Evolutionary conservation across 306 rosid genomes (phyloP).

Genomic region (Castanopsis chinensis): DNA sequence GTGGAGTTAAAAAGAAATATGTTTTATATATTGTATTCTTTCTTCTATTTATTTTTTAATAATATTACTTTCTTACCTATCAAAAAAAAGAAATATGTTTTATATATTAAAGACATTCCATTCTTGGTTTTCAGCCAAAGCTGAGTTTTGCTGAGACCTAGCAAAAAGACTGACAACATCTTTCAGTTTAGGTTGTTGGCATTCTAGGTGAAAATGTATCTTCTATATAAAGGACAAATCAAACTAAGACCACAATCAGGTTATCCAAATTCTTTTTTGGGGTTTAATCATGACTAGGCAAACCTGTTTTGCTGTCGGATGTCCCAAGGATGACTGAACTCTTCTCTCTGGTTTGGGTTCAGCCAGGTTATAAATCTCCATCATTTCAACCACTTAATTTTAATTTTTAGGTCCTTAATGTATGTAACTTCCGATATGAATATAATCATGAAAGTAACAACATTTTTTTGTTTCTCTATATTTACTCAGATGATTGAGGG

Average conservation of each 20-base stretch:
- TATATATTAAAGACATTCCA: background rate
- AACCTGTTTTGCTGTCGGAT: constrained; percentile 16
- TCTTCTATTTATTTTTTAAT: no score
- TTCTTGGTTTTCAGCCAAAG: background rate
- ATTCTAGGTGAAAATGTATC: background rate
- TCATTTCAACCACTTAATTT: constrained; percentile 12
- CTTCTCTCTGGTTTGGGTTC: constrained; percentile 26
- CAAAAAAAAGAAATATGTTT: background rate
- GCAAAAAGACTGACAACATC: background rate
- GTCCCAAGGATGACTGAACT: constrained; percentile 3
- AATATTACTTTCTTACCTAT: no score
- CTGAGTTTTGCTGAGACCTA: background rate
- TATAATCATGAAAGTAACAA: constrained; percentile 3
- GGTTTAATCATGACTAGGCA: background rate
- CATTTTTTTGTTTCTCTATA: constrained; percentile 18
- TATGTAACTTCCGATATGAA: background rate
- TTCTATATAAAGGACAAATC: background rate
- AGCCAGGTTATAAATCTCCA: background rate
- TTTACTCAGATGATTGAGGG: constrained; percentile 20
- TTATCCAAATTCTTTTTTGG: background rate
- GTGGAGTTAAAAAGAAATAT: background rate
- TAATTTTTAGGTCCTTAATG: constrained; percentile 6
- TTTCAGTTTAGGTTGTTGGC: background rate
- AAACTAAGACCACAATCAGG: background rate
- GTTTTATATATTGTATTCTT: background rate